Percentiles rank a stretch among this genome's conserved stretches.
Evolutionary conservation across 75 land plant species (phyloP).

Genomic region (Chamaecyparis obtusa): DNA sequence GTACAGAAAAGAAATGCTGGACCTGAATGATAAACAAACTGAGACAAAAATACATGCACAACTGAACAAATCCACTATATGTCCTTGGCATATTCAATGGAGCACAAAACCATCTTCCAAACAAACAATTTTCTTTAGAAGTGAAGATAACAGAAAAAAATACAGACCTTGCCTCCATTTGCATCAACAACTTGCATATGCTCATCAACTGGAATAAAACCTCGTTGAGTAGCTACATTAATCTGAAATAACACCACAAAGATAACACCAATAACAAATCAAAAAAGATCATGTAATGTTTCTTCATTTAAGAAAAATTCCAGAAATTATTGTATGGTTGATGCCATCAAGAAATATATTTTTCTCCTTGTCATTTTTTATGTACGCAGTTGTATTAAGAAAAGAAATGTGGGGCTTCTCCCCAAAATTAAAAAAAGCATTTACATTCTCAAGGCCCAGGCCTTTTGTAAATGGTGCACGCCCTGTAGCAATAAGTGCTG

Average conservation of each 20-base stretch:
- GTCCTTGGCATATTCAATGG: background rate
- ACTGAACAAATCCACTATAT: background rate
- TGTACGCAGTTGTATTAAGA: background rate
- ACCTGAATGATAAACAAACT: background rate
- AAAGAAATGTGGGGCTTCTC: background rate
- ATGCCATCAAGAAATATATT: too few species aligned
- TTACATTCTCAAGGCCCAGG: constrained; percentile 95
- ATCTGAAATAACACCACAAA: constrained; percentile 36
- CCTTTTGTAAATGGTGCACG: constrained; percentile 97
- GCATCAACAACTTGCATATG: constrained; percentile 91
- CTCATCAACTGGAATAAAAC: constrained; percentile 97
- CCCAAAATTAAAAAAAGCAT: background rate
- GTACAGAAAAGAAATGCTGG: background rate
- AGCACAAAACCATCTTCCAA: background rate
- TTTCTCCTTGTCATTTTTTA: background rate
- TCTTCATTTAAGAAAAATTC: background rate
- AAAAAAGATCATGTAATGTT: background rate
- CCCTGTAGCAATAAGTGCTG: constrained; percentile 98
- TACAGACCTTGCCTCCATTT: constrained; percentile 35
- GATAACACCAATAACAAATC: background rate
- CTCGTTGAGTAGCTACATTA: constrained; percentile 90
- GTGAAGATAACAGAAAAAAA: background rate
- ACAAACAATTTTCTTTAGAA: background rate
- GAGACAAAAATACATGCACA: background rate
- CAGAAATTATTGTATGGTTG: background rate